Percentiles rank a stretch among this genome's conserved stretches.
phyloP scores from a whole-genome alignment of 2,329 filamentous ascomycete genomes.

The Sclerotinia spermophila region DNA sequence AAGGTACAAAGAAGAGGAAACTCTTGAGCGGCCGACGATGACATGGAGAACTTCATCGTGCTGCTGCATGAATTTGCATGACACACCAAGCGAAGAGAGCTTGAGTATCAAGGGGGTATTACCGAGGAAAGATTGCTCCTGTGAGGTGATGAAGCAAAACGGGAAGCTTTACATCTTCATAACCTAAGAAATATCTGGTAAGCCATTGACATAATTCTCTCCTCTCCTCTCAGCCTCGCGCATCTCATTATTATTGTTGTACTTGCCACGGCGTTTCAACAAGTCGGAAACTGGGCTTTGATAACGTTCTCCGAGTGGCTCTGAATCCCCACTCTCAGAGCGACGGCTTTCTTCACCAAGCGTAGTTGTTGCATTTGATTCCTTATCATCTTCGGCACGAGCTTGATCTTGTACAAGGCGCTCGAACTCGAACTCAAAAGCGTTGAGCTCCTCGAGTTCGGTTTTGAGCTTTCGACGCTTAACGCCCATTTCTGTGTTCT shows the following conservation, averaged over 20 bases:
- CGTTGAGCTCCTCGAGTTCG: background rate
- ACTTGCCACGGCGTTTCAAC: background rate
- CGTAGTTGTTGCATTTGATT: no score
- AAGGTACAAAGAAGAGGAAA: no score
- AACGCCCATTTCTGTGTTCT: background rate
- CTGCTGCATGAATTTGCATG: no score
- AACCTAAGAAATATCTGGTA: background rate
- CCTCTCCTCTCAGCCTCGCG: background rate
- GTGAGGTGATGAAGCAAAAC: background rate
- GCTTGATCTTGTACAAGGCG: background rate
- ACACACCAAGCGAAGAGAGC: no score
- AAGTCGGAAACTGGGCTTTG: background rate
- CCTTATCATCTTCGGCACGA: background rate
- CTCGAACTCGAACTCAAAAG: background rate
- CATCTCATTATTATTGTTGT: background rate
- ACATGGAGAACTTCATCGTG: no score
- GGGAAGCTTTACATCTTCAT: background rate
- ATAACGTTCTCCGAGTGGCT: background rate
- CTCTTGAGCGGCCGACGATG: no score
- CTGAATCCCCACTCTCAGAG: background rate
- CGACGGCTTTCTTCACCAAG: background rate
- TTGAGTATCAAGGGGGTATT: no score
- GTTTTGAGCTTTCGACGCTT: background rate
- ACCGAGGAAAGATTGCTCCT: no score
- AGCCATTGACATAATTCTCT: background rate